Conservation (phyloP, 805 yeast genomes). For the Sungouiozyma intestinalis region DNA sequence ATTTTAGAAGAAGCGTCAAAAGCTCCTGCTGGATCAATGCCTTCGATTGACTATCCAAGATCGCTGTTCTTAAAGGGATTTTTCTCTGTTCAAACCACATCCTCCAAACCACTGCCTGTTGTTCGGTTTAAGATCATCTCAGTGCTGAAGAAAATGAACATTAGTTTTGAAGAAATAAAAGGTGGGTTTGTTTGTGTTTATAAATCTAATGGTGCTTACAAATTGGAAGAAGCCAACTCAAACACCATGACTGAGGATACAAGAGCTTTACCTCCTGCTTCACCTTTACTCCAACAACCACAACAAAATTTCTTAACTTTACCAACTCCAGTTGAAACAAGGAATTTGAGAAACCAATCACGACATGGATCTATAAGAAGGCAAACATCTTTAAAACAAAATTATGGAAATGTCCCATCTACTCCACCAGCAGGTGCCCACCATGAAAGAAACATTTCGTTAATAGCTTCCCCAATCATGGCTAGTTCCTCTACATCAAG, state of each 20-base stretch:
- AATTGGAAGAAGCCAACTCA: slow-evolving; percentile 27
- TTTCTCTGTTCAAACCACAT: slow-evolving; percentile 89
- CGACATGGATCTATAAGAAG: slow-evolving; percentile 32
- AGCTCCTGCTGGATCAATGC: slow-evolving; percentile 76
- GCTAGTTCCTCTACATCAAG: background rate
- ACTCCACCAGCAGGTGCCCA: slow-evolving; percentile 42
- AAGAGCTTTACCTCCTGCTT: background rate
- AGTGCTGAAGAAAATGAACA: slow-evolving; percentile 65
- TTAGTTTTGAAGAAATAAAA: slow-evolving; percentile 76
- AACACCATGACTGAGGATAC: background rate
- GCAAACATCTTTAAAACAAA: slow-evolving; percentile 23
- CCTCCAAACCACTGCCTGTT: slow-evolving; percentile 82
- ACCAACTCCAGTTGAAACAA: slow-evolving; percentile 2
- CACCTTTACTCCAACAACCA: slow-evolving; percentile 1
- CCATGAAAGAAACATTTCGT: slow-evolving; percentile 21
- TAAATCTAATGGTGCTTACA: slow-evolving; percentile 28
- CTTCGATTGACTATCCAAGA: slow-evolving; percentile 86
- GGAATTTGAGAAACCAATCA: slow-evolving; percentile 7
- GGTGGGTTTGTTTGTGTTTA: slow-evolving; percentile 89
- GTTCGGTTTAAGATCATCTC: slow-evolving; percentile 76
- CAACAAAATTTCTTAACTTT: slow-evolving; percentile 2
- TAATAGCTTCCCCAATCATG: slow-evolving; percentile 22
- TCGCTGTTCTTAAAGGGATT: slow-evolving; percentile 87
- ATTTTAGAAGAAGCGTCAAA: slow-evolving; percentile 38
- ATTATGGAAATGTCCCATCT: slow-evolving; percentile 36